Conservation (phyloP, 2,329 filamentous ascomycete genomes). For the Neurospora sp. region DNA sequence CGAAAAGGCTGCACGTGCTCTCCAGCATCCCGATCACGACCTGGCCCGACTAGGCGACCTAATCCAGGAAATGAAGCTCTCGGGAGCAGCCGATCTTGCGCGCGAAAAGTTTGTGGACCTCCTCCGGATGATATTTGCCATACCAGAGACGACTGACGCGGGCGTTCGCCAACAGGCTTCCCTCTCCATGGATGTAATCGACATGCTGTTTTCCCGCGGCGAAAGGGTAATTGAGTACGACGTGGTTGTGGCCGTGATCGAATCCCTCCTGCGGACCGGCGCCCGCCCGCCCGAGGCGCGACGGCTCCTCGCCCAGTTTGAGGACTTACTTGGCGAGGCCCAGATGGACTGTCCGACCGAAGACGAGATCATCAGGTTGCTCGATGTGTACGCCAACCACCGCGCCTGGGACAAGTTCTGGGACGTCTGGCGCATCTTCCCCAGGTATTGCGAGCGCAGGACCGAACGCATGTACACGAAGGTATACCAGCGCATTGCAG, state of each 20-base stretch:
- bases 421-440: constrained; percentile 47
- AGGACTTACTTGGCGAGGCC: constrained; percentile 31
- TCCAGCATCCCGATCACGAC: constrained; percentile 7
- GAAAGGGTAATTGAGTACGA: constrained; percentile 33
- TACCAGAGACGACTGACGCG: constrained; percentile 10
- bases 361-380: constrained; percentile 28
- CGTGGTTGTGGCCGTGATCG: constrained; percentile 40
- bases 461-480: constrained; percentile 44
- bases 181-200: constrained; percentile 33
- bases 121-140: constrained; percentile 29
- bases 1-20: constrained; percentile 17
- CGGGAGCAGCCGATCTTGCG: constrained; percentile 25
- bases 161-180: constrained; percentile 23
- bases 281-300: constrained; percentile 25
- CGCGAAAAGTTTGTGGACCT: constrained; percentile 28
- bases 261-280: constrained; percentile 26
- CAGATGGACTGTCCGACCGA: constrained; percentile 29
- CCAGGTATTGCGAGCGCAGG: constrained; percentile 39
- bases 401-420: constrained; percentile 48
- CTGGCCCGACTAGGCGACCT: constrained; percentile 17
- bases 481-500: constrained; percentile 40
- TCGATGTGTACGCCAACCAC: constrained; percentile 36
- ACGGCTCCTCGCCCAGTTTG: constrained; percentile 34
- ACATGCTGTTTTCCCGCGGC: constrained; percentile 36
- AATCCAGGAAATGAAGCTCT: constrained; percentile 30